phyloP scores from a whole-genome alignment of 2,329 filamentous ascomycete genomes.

The Aspergillus costaricaensis region DNA sequence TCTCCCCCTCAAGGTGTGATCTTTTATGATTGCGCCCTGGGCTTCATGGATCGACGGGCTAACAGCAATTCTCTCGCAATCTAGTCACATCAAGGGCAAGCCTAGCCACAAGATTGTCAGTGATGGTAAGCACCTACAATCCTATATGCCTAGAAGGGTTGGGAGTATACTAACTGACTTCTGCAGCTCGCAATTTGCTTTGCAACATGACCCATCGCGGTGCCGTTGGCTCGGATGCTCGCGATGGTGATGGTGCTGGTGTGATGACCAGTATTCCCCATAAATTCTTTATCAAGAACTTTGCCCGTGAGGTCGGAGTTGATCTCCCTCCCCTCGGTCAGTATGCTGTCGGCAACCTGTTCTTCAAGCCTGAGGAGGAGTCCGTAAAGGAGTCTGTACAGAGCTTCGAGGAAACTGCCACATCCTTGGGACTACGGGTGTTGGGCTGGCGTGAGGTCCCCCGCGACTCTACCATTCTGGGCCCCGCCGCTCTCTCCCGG shows the following conservation, averaged over 20 bases:
- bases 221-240: constrained; percentile 94
- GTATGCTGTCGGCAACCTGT: constrained; percentile 96
- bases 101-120: constrained; percentile 97
- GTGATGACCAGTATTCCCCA: constrained; percentile 99
- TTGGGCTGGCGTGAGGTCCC: constrained; percentile 96
- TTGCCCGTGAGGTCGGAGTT: constrained; percentile 85
- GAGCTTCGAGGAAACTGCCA: constrained; percentile 92
- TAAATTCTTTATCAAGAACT: constrained; percentile 98
- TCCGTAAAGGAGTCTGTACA: constrained; percentile 85
- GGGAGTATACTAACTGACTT: constrained; percentile 33
- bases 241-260: constrained; percentile 97
- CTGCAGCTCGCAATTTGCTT: constrained; percentile 79
- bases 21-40: neutral
- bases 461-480: constrained; percentile 87
- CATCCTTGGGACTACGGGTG: constrained; percentile 82
- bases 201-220: constrained; percentile 99
- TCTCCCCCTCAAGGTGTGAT: no score
- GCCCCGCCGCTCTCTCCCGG: constrained; percentile 86
- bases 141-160: no score
- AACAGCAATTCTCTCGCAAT: constrained; percentile 13
- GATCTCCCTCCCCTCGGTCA: constrained; percentile 85
- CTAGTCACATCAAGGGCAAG: constrained; percentile 93
- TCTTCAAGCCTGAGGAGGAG: constrained; percentile 96
- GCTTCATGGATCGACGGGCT: constrained; percentile 4
- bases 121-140: constrained; percentile 70